phyloP scores from a whole-genome alignment of 2,329 filamentous ascomycete species.

The Colletotrichum orchidophilum region DNA sequence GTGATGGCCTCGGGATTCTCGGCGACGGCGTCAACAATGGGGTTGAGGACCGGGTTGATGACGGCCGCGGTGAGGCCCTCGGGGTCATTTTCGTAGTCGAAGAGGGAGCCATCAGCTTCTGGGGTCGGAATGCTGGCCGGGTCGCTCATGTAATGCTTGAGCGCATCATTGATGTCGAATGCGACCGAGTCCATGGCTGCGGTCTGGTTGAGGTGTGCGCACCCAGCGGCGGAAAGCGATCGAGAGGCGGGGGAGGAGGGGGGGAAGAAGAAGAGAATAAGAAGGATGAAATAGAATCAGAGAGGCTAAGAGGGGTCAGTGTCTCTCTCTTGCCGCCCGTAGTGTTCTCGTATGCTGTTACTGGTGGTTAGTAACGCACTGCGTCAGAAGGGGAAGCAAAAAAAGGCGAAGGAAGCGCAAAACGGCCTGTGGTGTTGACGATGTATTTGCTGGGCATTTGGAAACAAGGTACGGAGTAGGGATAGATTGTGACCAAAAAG shows the following conservation, averaged over 20 bases:
- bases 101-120: slow-evolving; percentile 83
- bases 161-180: slow-evolving; percentile 96
- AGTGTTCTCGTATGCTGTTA: neutral
- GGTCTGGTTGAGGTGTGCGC: slow-evolving; percentile 32
- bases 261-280: slow-evolving; percentile 20
- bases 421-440: slow-evolving; percentile 14
- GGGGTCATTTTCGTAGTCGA: slow-evolving; percentile 93
- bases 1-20: slow-evolving; percentile 91
- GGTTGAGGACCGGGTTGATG: slow-evolving; percentile 87
- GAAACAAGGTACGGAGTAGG: no score
- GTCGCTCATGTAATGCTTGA: slow-evolving; percentile 97
- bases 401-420: neutral
- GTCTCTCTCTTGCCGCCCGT: neutral
- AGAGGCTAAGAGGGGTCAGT: neutral
- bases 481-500: neutral
- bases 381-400: neutral
- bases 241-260: slow-evolving; percentile 25
- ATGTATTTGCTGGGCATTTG: no score
- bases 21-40: slow-evolving; percentile 90
- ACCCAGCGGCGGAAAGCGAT: slow-evolving; percentile 19
- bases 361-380: slow-evolving; percentile 25
- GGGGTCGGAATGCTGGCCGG: slow-evolving; percentile 83
- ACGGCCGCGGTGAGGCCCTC: slow-evolving; percentile 81
- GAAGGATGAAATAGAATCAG: slow-evolving; percentile 3
- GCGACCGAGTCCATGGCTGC: slow-evolving; percentile 76